Evolutionary conservation across 2,329 filamentous ascomycete genomes (phyloP), one percentile per base, ranked within the genome.

Genomic region (Trichoderma atroviride): DNA sequence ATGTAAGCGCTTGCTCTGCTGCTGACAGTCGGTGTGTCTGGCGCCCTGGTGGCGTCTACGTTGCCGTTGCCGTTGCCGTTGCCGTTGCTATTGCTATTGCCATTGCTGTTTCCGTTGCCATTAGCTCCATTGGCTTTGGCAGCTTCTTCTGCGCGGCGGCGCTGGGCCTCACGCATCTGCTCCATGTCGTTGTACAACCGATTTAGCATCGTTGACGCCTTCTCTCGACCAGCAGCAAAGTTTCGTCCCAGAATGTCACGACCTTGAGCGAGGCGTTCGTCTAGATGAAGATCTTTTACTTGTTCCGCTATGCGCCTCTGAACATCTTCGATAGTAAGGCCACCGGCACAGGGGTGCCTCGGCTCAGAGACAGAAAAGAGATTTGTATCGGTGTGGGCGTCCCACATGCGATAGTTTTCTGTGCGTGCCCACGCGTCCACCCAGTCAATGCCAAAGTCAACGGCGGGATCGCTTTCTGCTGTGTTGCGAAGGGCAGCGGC

Each of bases 301-400:
- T 98, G 96, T 78, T 96, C 92, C 43, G 93, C 90, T 40, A 99
- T 87, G 29, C 96, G 88, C 62, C 96, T 88, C 78, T 97, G 95
- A 14, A 99, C 91, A 78, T 99, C 96, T 74, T 98, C 96, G 72
- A 99, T 94, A 1, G 91, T 94, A 24, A 99, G 85, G 0, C 94
- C 95, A 31, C 96, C 96, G 0, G 94, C 94, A 78, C 93, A 97
- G 4, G 96, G 96, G 79, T 99, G 96, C 71, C 90, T 91, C 1
- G 96, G 96, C 76, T 97, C 94, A 16, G 96, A 92, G 72, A 99
- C 93, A 74, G 97, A 95, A 77, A 98, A 99, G 19, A 99, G 86
- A 75, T 97, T 92, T 19, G 90, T 90, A 76, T 97, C 94, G 2
- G 91, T 93, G 74, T 92, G 83, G 16, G 87, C 84, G 72, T 94